Percentiles rank a stretch among this genome's conserved stretches.
These are phyloP conservation scores for Lasiosphaeria miniovina DNA, from an alignment of 495 filamentous ascomycete species.

Conservation along the genomic window DNA sequence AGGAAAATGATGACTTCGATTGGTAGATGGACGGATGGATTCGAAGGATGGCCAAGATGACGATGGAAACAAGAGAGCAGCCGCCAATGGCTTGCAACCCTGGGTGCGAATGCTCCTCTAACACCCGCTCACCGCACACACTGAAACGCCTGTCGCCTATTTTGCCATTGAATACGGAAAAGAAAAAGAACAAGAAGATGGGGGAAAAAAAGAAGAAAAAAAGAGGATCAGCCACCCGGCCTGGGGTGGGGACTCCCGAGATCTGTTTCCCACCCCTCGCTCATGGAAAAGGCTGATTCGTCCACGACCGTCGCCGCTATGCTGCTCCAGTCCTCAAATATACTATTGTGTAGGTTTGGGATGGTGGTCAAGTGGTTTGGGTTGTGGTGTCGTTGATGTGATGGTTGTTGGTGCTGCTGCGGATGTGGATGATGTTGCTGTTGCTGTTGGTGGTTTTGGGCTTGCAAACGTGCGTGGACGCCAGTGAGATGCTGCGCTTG, in stretches of 20 bases:
- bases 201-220: background rate
- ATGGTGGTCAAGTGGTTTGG: background rate
- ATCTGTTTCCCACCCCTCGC: conserved; percentile 17
- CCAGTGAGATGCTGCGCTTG: background rate
- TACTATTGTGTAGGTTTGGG: conserved; percentile 7
- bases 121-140: too few species aligned
- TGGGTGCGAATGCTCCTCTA: too few species aligned
- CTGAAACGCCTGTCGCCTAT: too few species aligned
- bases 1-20: background rate
- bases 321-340: conserved; percentile 33
- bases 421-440: conserved; percentile 38
- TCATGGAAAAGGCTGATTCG: conserved; percentile 17
- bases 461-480: background rate
- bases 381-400: conserved; percentile 19
- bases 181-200: background rate
- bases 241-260: conserved; percentile 3
- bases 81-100: too few species aligned
- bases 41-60: too few species aligned
- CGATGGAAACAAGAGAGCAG: too few species aligned
- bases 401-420: too few species aligned
- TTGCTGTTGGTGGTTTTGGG: conserved; percentile 10
- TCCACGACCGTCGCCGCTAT: conserved; percentile 28
- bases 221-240: background rate
- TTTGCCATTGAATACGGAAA: too few species aligned
- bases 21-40: too few species aligned